Conservation (phyloP, 129 eudicot genomes). For the Centrapalus pauciflorus region DNA sequence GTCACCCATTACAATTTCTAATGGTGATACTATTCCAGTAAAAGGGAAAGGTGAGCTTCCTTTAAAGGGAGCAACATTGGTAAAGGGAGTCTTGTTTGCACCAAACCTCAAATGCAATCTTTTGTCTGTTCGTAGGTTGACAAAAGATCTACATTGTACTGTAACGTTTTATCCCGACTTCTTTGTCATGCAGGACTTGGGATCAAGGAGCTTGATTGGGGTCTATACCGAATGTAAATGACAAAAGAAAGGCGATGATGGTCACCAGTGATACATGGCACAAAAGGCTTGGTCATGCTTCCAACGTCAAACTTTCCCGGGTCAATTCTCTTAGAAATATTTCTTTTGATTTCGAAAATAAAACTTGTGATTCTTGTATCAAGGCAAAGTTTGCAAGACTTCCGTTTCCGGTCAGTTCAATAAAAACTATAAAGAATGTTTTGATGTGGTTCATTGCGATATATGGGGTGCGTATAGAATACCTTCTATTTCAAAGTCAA, state of each 20-base stretch:
- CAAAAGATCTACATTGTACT: not conserved
- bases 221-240: not conserved
- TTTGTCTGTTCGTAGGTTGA: not conserved
- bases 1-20: not conserved
- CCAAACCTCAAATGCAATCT: conserved; percentile 9
- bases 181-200: conserved; percentile 4
- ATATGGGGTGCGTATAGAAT: not conserved
- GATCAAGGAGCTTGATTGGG: not conserved
- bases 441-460: not conserved
- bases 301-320: not conserved
- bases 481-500: not conserved
- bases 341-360: not conserved
- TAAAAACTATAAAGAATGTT: not conserved
- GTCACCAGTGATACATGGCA: not conserved
- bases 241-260: not conserved
- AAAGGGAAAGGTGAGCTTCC: not conserved
- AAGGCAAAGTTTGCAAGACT: not conserved
- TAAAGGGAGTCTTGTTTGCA: not conserved
- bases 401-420: not conserved
- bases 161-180: conserved; percentile 5
- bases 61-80: not conserved
- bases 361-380: not conserved
- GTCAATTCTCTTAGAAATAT: not conserved
- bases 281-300: not conserved
- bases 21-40: not conserved